A percentile compares a stretch with the other conserved stretches of the same genome.
Conservation (phyloP, 1,139 yeast genomes). For the Taiozyma onychis region DNA sequence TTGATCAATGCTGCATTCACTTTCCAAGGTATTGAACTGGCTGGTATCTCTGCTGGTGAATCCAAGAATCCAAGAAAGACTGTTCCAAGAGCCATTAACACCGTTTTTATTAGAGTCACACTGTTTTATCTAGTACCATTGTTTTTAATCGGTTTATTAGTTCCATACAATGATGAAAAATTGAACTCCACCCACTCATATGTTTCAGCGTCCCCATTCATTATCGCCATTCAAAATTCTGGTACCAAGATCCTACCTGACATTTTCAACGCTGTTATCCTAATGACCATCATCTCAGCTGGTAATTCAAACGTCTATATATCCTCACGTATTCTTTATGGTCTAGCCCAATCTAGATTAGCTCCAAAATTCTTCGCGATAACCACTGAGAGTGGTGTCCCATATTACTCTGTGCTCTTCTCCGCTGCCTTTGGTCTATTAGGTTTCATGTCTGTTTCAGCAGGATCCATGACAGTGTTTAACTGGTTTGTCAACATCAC, state of each 20-base stretch:
- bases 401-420: slow-evolving; percentile 50
- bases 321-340: slow-evolving; percentile 44
- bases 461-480: slow-evolving; percentile 65
- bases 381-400: slow-evolving; percentile 63
- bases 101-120: slow-evolving; percentile 72
- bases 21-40: slow-evolving; percentile 71
- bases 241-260: slow-evolving; percentile 46
- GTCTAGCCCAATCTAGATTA: slow-evolving; percentile 44
- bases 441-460: slow-evolving; percentile 63
- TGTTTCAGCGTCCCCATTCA: slow-evolving; percentile 54
- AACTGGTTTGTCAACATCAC: slow-evolving; percentile 73
- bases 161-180: slow-evolving; percentile 58
- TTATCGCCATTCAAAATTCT: slow-evolving; percentile 45
- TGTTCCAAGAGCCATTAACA: slow-evolving; percentile 73
- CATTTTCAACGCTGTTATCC: slow-evolving; percentile 50
- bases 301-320: slow-evolving; percentile 60
- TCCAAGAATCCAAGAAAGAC: slow-evolving; percentile 71
- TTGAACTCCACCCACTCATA: slow-evolving; percentile 36
- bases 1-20: slow-evolving; percentile 73
- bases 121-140: slow-evolving; percentile 65
- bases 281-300: slow-evolving; percentile 56
- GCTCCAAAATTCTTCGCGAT: slow-evolving; percentile 45
- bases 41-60: slow-evolving; percentile 74
- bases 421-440: slow-evolving; percentile 58
- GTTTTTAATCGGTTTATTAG: slow-evolving; percentile 68